Percentiles rank a stretch among this genome's conserved stretches.
These are phyloP conservation scores for Petrea volubilis DNA, from an alignment of 257 asterid species.

Conservation along the genomic window DNA sequence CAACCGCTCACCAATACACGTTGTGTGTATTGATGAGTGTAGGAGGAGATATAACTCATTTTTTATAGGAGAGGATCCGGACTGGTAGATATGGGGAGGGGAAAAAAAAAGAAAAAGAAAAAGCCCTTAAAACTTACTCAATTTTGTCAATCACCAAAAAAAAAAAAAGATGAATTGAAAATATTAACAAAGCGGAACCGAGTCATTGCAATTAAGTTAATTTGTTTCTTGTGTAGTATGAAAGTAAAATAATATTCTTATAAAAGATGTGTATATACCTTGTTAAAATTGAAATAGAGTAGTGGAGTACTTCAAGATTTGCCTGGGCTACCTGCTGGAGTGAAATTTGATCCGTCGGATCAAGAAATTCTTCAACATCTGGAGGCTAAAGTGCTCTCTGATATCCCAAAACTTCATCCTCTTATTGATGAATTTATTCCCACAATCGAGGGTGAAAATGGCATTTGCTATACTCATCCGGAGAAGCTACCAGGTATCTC, in stretches of 20 bases:
- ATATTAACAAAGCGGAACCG: too few relatives aligned
- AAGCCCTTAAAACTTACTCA: too few relatives aligned
- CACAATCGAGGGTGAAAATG: slow-evolving; percentile 47
- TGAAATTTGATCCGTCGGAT: slow-evolving; percentile 63
- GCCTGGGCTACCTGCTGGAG: slow-evolving; percentile 59
- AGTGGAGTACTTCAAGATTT: slow-evolving; percentile 43
- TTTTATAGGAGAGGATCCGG: too few relatives aligned
- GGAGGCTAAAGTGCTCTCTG: slow-evolving; percentile 42
- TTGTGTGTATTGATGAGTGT: too few relatives aligned
- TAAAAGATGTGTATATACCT: too few relatives aligned
- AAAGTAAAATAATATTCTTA: not conserved
- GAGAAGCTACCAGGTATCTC: slow-evolving; percentile 52
- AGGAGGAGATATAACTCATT: too few relatives aligned
- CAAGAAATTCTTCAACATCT: slow-evolving; percentile 53
- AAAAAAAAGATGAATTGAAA: too few relatives aligned
- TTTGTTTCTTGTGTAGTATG: not conserved
- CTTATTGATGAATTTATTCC: slow-evolving; percentile 55
- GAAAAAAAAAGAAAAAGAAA: too few relatives aligned
- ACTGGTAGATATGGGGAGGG: too few relatives aligned
- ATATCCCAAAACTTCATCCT: slow-evolving; percentile 42
- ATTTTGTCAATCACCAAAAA: too few relatives aligned
- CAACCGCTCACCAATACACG: too few relatives aligned
- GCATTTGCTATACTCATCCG: slow-evolving; percentile 62
- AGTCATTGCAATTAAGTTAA: not conserved
- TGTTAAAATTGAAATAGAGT: not conserved